Evolutionary conservation across 768 basidiomycete genomes (phyloP), one percentile per base, ranked within the genome.

Genomic region (Rhodotorula toruloides): DNA sequence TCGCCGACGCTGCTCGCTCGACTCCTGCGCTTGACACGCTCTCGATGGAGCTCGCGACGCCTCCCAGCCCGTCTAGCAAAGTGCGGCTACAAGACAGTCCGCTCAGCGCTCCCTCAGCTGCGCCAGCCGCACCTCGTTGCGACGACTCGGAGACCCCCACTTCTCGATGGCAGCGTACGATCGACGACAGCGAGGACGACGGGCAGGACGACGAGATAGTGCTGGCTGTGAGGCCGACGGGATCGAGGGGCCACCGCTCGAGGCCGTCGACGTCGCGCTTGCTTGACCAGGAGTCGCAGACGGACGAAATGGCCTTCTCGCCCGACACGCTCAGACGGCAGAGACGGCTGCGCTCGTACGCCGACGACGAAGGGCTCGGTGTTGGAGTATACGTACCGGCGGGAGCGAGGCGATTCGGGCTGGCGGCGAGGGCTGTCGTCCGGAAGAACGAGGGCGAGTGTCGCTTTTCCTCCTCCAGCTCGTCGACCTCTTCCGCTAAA

Each of bases 361-460:
- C 8, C 43, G 17, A 11, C 5, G 44, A 5, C 44, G 44, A 46
- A 46, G 21, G 44, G 11, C 11, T 17, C 44, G 16, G 6, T 22
- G 36, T 37, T n/a, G 36, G 2, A 10, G 22, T 29, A 25, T 11
- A n/a, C 22, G 16, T 3, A 17, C 7, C 16, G 22, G 32, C 11
- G 13, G 27, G 5, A n/a, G 13, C 5, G 10, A 11, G 21, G 34
- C 17, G 12, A 34, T 11, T 19, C 19, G 21, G 7, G 53, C 25
- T 37, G 50, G 50, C 50, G 53, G 12, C 49, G 32, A 12, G 17
- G 11, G 19, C 13, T 1, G 49, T 58, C 29, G 57, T 65, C 36
- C 36, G 47, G n/a, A 2, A n/a, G 2, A 65, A 65, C 31, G 37
- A 58, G 22, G 63, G 63, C 59, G 31, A 21, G 63, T 34, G 14